Evolutionary conservation across 2,329 filamentous ascomycete species (phyloP).

Genomic region (Phialemoniopsis sp.): DNA sequence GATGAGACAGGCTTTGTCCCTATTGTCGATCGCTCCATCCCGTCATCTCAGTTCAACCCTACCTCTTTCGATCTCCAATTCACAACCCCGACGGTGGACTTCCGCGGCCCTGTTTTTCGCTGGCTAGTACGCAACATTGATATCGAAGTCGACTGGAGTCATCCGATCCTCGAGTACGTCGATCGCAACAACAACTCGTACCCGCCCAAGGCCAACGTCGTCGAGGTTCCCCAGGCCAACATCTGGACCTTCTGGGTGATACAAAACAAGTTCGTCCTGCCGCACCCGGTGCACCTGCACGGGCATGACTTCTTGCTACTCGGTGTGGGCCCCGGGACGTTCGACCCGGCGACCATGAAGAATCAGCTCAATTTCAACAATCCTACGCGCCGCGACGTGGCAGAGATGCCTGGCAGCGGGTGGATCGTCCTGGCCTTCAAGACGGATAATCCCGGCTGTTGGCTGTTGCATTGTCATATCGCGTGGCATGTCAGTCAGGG

Average conservation of each 20-base stretch:
- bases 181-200: conserved; percentile 19
- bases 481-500: conserved; percentile 42
- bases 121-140: conserved; percentile 19
- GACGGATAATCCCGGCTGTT: conserved; percentile 43
- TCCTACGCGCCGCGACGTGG: conserved; percentile 38
- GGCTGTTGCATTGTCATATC: conserved; percentile 42
- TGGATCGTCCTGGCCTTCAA: conserved; percentile 40
- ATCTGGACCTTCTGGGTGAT: conserved; percentile 28
- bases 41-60: conserved; percentile 8
- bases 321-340: conserved; percentile 7
- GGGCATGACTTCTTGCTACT: conserved; percentile 20
- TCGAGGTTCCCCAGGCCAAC: conserved; percentile 13
- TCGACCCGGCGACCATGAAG: conserved; percentile 12
- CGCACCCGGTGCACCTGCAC: conserved; percentile 18
- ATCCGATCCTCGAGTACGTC: conserved; percentile 27
- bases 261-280: conserved; percentile 16
- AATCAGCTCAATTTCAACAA: conserved; percentile 25
- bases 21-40: conserved; percentile 10
- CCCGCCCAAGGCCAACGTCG: conserved; percentile 2
- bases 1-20: conserved; percentile 12
- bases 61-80: conserved; percentile 8
- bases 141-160: conserved; percentile 27
- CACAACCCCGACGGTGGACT: conserved; percentile 8
- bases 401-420: conserved; percentile 33
- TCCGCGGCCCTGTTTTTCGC: conserved; percentile 27